phyloP scores from a whole-genome alignment of 805 yeast species.

The Metschnikowia gelsemii region DNA sequence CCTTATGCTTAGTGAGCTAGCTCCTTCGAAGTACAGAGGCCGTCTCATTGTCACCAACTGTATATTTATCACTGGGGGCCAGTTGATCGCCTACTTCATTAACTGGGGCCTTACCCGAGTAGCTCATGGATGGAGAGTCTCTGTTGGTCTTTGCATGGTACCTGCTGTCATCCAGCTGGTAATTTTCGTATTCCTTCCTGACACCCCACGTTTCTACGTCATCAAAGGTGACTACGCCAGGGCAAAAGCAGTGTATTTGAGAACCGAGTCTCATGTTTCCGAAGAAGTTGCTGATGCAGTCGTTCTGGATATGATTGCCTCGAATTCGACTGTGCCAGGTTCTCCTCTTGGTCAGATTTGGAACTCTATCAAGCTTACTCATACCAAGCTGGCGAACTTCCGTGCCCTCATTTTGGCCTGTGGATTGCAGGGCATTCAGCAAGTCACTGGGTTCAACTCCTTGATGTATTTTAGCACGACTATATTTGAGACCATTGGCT shows the following conservation, averaged over 20 bases:
- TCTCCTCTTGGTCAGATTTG: conserved; percentile 49
- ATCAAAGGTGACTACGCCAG: conserved; percentile 61
- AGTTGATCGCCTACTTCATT: conserved; percentile 87
- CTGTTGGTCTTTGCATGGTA: conserved; percentile 86
- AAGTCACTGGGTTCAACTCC: conserved; percentile 94
- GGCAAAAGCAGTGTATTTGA: conserved; percentile 66
- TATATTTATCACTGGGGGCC: conserved; percentile 92
- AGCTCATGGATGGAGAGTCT: conserved; percentile 86
- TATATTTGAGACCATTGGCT: conserved; percentile 88
- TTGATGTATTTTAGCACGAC: conserved; percentile 94
- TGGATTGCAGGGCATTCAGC: conserved; percentile 94
- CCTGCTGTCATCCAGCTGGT: conserved; percentile 80
- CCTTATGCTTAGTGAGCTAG: conserved; percentile 84
- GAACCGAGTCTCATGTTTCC: conserved; percentile 62
- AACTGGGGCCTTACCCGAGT: conserved; percentile 82
- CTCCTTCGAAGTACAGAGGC: conserved; percentile 90
- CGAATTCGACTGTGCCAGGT: conserved; percentile 45
- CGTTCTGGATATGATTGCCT: conserved; percentile 59
- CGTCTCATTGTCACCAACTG: conserved; percentile 86
- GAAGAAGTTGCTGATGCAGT: conserved; percentile 64
- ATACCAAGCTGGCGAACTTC: conserved; percentile 71
- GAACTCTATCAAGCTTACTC: conserved; percentile 63
- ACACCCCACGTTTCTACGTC: conserved; percentile 88
- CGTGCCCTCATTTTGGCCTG: conserved; percentile 89
- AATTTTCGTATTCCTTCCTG: conserved; percentile 84